Conservation (phyloP, 1,284 basidiomycete genomes). For the Lentinula novae-zelandiae region DNA sequence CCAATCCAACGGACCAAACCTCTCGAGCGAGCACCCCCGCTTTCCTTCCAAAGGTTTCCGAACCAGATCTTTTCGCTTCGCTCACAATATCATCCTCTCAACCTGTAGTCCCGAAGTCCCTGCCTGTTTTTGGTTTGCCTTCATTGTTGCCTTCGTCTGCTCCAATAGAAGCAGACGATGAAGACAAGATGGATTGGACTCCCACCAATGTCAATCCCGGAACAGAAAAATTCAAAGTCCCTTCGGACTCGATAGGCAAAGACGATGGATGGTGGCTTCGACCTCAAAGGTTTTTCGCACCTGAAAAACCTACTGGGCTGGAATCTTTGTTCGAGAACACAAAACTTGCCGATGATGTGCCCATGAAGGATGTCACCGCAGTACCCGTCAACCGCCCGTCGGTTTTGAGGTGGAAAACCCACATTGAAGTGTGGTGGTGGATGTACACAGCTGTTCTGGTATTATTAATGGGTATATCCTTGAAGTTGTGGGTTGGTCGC, state of each 20-base stretch:
- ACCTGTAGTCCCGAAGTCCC: constrained; percentile 38
- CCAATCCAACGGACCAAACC: constrained; percentile 22
- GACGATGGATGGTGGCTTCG: constrained; percentile 50
- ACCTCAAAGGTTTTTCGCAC: constrained; percentile 71
- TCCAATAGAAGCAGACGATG: constrained; percentile 19
- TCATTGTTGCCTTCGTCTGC: constrained; percentile 36
- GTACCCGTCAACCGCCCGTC: background rate
- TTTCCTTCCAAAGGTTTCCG: constrained; percentile 32
- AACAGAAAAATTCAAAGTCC: constrained; percentile 18
- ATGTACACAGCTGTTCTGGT: constrained; percentile 6
- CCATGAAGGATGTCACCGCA: constrained; percentile 17
- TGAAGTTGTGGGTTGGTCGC: constrained; percentile 7
- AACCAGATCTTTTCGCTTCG: constrained; percentile 55
- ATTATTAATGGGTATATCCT: constrained; percentile 3
- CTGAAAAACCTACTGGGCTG: constrained; percentile 73
- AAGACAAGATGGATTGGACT: constrained; percentile 58
- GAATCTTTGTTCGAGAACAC: constrained; percentile 70
- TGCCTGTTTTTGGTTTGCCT: constrained; percentile 65
- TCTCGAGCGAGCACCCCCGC: constrained; percentile 18
- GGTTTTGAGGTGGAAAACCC: background rate
- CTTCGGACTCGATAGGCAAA: constrained; percentile 8
- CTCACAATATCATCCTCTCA: constrained; percentile 59
- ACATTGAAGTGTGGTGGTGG: constrained; percentile 12
- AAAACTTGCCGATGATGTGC: constrained; percentile 43
- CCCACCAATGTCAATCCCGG: constrained; percentile 36